Evolutionary conservation across 2,329 filamentous ascomycete species (phyloP), one percentile per base, ranked within the genome.

Genomic region (Colletotrichum gloeosporioides): DNA sequence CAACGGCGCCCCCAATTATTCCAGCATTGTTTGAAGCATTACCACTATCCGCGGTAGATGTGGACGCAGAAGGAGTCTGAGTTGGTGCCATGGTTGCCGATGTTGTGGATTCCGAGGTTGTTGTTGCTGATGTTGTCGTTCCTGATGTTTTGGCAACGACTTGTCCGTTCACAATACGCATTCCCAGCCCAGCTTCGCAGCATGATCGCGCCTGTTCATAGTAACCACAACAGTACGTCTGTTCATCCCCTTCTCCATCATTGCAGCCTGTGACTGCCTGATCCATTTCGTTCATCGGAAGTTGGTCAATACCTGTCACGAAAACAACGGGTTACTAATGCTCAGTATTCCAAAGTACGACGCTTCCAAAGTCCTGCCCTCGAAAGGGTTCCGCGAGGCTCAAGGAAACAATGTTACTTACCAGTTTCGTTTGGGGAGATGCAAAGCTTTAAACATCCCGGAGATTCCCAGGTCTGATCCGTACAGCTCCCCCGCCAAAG

Each of bases 401-500:
- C 18, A 0, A 12, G 27, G 16, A n/a, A n/a, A 29, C 15, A 16
- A 5, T 16, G 9, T 7, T 16, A 36, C 66, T 22, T 15, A n/a
- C 66, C n/a, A 31, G 6, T 10, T 22, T 69, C 66, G 15, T 65
- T 36, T 18, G 29, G 31, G 2, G 34, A 55, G 10, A 49, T 15
- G 29, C 78, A 80, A 25, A 80, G 73, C 62, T 79, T 79, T 18
- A 79, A 39, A 55, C 79, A 80, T 29, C 57, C 74, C 2, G 75
- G 71, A 29, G 71, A 76, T 27, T 78, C 13, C 79, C 79, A 80
- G 3, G 78, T 78, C 29, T 53, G 71, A 44, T 80, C 79, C 15
- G 79, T 79, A 65, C 79, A 80, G 53, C 77, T 77, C 44, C 77
- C 78, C 34, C 79, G 75, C 76, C 77, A 80, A 15, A 78, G 6